Base-by-base conservation (phyloP, 2,329 filamentous ascomycete genomes). In the Epichloe baconii region DNA sequence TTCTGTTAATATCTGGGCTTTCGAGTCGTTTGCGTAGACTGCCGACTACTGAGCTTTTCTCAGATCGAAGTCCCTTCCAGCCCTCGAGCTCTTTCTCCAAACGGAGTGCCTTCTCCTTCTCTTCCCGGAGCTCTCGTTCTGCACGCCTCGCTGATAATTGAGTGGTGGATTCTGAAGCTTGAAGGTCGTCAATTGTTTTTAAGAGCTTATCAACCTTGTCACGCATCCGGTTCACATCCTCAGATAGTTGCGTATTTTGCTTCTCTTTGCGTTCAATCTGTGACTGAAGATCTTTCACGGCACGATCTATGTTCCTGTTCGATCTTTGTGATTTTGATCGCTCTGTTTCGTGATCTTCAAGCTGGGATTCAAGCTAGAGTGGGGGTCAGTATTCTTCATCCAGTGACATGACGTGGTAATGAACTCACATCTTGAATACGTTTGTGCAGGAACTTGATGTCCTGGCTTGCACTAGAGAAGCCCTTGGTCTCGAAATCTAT, bases 401-500 rank as follows among this genome's bases (percentile, higher is more conserved):
- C 48, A 54, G 8, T 48, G 14, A 19, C 14, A 49, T 47, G 44
- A 3, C 43, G 10, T 5, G 31, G 42, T 43, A n/a, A 54, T 51
- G 14, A 55, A 66, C 80, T 77, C 75, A 95, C 90, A 78, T 97
- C 91, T 72, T 96, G 89, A 57, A 98, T 88, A 48, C 91, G 82
- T 63, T 89, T 91, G 69, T 96, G 87, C 61, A 97, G 70, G 72
- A 96, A 97, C 62, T 93, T 86, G 58, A 97, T 88, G 68, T 97
- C 91, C 61, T 95, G 88, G 66, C 90, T 95, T 23, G 87, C 87
- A 57, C 85, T 94, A 19, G 90, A 93, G 70, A 95, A 97, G 49
- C 90, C 89, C 74, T 97, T 97, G 43, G 93, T 97, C 71, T 98
- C 91, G 8, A 97, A 76, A 64, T 97, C 93, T 49, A 98, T 85